Evolutionary conservation across 495 filamentous ascomycete genomes (phyloP).

Genomic region (Cudoniella acicularis): DNA sequence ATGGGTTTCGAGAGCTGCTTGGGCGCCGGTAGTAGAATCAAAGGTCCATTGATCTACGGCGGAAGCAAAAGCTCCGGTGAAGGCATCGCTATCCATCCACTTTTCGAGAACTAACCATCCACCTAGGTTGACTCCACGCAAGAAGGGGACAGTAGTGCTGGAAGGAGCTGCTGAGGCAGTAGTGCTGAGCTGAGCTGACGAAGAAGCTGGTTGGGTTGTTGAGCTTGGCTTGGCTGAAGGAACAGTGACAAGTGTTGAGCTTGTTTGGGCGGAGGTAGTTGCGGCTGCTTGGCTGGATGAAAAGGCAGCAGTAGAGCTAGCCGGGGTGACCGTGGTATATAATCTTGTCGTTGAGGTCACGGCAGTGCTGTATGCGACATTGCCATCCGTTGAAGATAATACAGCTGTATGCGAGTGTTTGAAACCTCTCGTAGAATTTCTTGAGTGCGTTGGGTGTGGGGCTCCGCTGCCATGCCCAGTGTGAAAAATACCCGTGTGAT

Average conservation of each 20-base stretch:
- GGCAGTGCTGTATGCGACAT: too few species aligned
- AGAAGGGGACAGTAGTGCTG: constrained; percentile 6
- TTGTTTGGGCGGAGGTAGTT: too few species aligned
- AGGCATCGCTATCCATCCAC: constrained; percentile 33
- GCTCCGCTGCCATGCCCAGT: neutral
- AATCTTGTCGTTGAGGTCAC: too few species aligned
- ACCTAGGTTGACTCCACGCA: constrained; percentile 23
- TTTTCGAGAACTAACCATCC: constrained; percentile 39
- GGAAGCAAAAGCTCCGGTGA: constrained; percentile 28
- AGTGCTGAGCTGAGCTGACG: neutral
- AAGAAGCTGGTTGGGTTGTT: neutral
- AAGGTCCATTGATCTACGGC: constrained; percentile 32
- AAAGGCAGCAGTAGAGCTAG: neutral
- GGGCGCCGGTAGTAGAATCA: constrained; percentile 24
- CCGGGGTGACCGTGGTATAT: too few species aligned
- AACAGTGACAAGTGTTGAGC: neutral
- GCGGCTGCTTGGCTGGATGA: too few species aligned
- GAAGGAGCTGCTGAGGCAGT: neutral
- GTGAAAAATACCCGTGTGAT: neutral
- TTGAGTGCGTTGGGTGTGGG: neutral
- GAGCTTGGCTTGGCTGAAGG: neutral
- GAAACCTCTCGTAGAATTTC: neutral
- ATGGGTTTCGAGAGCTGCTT: constrained; percentile 21
- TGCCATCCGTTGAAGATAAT: too few species aligned
- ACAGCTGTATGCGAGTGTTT: neutral